These are phyloP conservation scores for Plantago lanceolata DNA, from an alignment of 305 asterid genomes.

Conservation along the genomic window DNA sequence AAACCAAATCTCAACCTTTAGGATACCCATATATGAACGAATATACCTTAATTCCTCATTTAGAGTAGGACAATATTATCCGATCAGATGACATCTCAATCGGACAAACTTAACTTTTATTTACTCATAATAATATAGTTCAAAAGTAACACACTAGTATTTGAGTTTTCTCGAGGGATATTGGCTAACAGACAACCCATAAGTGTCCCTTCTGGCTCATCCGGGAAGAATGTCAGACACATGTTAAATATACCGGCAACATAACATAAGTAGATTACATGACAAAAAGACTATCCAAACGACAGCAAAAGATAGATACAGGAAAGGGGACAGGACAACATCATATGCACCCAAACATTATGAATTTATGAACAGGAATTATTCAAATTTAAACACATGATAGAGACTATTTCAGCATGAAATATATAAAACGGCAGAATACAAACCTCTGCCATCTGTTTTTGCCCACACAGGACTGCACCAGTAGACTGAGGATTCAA, in stretches of 20 bases:
- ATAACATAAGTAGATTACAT: background rate
- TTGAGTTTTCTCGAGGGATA: background rate
- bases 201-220: background rate
- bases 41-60: too few species aligned
- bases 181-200: background rate
- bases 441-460: slow-evolving; percentile 92
- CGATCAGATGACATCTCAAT: too few species aligned
- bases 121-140: too few species aligned
- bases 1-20: too few species aligned
- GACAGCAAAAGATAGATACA: background rate
- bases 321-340: background rate
- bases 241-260: background rate
- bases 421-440: background rate
- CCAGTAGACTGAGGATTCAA: slow-evolving; percentile 68
- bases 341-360: background rate
- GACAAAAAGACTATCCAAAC: too few species aligned
- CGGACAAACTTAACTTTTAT: too few species aligned
- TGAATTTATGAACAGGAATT: background rate
- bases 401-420: background rate
- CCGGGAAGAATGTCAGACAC: background rate
- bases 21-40: too few species aligned
- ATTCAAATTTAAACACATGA: background rate
- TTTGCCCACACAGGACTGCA: slow-evolving; percentile 93
- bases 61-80: too few species aligned
- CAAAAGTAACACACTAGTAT: too few species aligned